Conservation (phyloP, 768 basidiomycete genomes). For the Tephrocybe sp. region DNA sequence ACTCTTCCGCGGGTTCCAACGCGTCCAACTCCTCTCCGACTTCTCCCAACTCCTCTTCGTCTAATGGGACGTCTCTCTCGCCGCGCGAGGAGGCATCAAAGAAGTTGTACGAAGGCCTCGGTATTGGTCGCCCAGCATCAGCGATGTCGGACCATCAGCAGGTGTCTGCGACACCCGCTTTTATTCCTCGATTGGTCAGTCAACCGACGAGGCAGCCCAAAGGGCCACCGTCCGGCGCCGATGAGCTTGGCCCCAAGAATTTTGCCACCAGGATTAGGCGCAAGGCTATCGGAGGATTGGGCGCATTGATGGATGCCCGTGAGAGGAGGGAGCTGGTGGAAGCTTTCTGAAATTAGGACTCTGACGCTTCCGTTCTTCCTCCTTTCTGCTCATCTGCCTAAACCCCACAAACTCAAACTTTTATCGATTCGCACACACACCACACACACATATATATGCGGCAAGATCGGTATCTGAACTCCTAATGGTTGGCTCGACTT, state of each 20-base stretch:
- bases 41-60: conserved; percentile 71
- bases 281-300: conserved; percentile 80
- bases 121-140: conserved; percentile 71
- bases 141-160: conserved; percentile 36
- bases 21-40: conserved; percentile 64
- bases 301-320: conserved; percentile 75
- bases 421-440: background rate
- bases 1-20: conserved; percentile 52
- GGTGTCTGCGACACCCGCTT: conserved; percentile 34
- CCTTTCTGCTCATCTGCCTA: conserved; percentile 9
- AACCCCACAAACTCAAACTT: conserved; percentile 1
- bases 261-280: conserved; percentile 85
- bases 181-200: conserved; percentile 59
- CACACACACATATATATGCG: conserved; percentile 2
- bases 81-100: conserved; percentile 85
- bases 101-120: conserved; percentile 85
- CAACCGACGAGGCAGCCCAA: conserved; percentile 83
- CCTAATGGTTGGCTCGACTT: conserved; percentile 12
- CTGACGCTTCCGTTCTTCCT: conserved; percentile 16
- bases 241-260: conserved; percentile 85
- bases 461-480: conserved; percentile 14
- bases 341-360: conserved; percentile 46
- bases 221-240: conserved; percentile 83
- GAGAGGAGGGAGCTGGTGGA: conserved; percentile 77
- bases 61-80: conserved; percentile 62